These are phyloP conservation scores for Boletus calvinii DNA, from an alignment of 1,284 basidiomycete genomes.

Conservation along the genomic window DNA sequence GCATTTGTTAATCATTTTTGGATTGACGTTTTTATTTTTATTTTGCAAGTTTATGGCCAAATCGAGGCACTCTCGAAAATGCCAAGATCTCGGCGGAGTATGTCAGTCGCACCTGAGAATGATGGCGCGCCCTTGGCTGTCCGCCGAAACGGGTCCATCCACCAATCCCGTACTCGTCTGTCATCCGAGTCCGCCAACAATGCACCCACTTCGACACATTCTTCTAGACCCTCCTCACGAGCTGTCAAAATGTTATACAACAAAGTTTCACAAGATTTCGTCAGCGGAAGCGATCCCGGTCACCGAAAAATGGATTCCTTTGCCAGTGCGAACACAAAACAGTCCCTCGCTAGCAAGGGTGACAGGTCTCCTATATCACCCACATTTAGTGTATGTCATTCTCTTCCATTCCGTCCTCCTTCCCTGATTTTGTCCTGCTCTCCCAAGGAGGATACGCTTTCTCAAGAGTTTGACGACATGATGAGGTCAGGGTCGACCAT, in stretches of 20 bases:
- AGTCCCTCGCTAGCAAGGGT: constrained; percentile 34
- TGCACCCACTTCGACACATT: constrained; percentile 25
- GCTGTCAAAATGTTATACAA: constrained; percentile 56
- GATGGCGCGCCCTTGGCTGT: constrained; percentile 36
- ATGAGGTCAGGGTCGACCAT: constrained; percentile 86
- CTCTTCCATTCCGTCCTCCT: neutral
- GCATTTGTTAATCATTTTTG: constrained; percentile 11
- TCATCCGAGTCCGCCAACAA: constrained; percentile 32
- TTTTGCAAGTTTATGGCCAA: constrained; percentile 64
- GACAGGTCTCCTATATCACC: constrained; percentile 37
- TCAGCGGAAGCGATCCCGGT: constrained; percentile 38
- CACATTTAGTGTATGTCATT: constrained; percentile 35
- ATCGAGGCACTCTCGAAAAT: constrained; percentile 67
- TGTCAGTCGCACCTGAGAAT: constrained; percentile 53
- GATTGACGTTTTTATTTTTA: constrained; percentile 19
- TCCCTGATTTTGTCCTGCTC: constrained; percentile 3
- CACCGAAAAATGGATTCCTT: constrained; percentile 56
- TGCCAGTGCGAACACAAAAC: constrained; percentile 47
- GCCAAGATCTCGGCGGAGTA: constrained; percentile 61
- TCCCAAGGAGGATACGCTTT: constrained; percentile 50
- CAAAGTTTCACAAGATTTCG: constrained; percentile 45
- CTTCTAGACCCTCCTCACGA: constrained; percentile 53
- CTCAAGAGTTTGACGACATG: constrained; percentile 86
- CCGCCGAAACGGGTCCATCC: constrained; percentile 29
- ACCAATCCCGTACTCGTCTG: constrained; percentile 27